Base-by-base conservation (phyloP, 495 filamentous ascomycete genomes). In the Tuber magnatum region DNA sequence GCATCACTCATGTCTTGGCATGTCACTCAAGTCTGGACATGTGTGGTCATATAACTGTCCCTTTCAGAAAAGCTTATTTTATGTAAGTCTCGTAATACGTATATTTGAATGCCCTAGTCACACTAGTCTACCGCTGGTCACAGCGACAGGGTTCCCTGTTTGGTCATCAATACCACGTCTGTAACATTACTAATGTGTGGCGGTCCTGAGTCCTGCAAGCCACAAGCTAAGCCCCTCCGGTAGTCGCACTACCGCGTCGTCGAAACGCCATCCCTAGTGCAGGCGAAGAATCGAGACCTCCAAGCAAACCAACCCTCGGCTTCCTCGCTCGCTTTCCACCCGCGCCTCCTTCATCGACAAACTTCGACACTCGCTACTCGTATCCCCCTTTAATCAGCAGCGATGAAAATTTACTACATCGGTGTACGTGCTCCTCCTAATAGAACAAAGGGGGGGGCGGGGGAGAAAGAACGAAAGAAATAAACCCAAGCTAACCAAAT, bases 361-460 rank as follows among this genome's bases (percentile, higher is more conserved):
- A 12, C 43, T 20, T 46, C 41, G 35, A 72, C 61, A 38, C 51
- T 61, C 77, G 3, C 5, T 65, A n/a, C n/a, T n/a, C n/a, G n/a
- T n/a, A 65, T 32, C 28, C n/a, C 56, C n/a, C 28, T 35, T 65
- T 35, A 35, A 35, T 65, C 56, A 0, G 0, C 18, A 35, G 28
- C 46, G 51, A 97, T 97, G 94, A 97, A 97, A 89, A 86, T 98
- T 81, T 88, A 92, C 85, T 97, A 97, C 85, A 92, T 97, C 81
- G 94, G 93, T 75, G 94, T 97, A 90, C 76, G 90, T 84, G 35
- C 48, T 9, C 44, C 61, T 32, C 68, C 56, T 39, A 68, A 71
- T 70, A 24, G 46, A 41, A 51, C 35, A 48, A 40, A 40, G 39
- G 39, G 39, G 39, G 39, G 39, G 39, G 39, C 39, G 42, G 43